Conservation (phyloP, 164 flowering plant species). For the Amborella trichopoda region DNA sequence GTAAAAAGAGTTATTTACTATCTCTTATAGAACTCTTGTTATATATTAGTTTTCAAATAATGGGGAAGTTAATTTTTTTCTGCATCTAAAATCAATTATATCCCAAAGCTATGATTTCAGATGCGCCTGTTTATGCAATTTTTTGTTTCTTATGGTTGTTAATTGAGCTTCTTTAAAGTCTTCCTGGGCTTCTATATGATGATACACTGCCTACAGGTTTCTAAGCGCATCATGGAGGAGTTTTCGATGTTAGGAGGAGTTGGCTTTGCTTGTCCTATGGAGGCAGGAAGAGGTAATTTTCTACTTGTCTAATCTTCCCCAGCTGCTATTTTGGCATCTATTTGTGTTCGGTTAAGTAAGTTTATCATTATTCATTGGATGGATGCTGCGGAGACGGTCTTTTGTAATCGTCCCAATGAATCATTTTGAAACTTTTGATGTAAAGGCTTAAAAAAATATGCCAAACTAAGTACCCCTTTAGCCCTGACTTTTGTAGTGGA, state of each 20-base stretch:
- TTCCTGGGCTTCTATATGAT: too few species aligned
- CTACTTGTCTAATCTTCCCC: not conserved
- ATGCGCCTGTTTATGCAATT: too few species aligned
- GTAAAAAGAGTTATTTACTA: too few species aligned
- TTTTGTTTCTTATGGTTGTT: too few species aligned
- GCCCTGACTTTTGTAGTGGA: not conserved
- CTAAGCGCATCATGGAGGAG: constrained; percentile 23
- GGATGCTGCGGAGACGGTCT: not conserved
- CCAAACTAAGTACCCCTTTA: not conserved
- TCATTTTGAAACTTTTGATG: not conserved
- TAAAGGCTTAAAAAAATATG: not conserved
- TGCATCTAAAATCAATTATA: too few species aligned
- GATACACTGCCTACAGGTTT: constrained; percentile 43
- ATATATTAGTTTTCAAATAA: too few species aligned
- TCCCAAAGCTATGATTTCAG: too few species aligned
- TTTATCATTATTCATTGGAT: too few species aligned
- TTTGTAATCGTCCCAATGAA: not conserved
- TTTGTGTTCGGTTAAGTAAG: not conserved
- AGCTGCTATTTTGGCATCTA: not conserved
- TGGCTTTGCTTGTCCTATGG: constrained; percentile 31
- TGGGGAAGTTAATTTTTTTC: too few species aligned
- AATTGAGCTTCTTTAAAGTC: too few species aligned
- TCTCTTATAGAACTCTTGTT: too few species aligned
- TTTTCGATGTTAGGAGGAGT: constrained; percentile 69
- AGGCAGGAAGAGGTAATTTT: constrained; percentile 46